Conservation (phyloP, 768 basidiomycete genomes). For the Leccinum broughii region DNA sequence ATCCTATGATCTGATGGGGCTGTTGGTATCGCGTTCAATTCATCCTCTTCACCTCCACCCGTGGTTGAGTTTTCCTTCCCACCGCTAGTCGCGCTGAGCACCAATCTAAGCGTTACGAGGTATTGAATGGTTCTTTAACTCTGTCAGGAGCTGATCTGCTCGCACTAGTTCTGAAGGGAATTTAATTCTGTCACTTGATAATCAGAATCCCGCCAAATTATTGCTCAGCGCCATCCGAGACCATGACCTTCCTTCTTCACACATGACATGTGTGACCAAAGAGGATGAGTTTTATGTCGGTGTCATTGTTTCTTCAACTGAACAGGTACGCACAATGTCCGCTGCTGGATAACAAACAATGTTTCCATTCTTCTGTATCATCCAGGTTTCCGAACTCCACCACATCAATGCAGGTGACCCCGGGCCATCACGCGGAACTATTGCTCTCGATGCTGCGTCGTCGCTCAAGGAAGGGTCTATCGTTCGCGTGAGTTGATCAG, state of each 20-base stretch:
- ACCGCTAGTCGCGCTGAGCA: conserved; percentile 46
- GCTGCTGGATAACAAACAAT: background rate
- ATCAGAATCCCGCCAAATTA: conserved; percentile 58
- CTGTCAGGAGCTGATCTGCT: background rate
- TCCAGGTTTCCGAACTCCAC: conserved; percentile 48
- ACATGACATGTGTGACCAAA: conserved; percentile 37
- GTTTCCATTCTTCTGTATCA: background rate
- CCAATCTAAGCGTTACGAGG: conserved; percentile 53
- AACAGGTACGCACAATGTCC: conserved; percentile 9
- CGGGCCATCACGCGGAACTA: conserved; percentile 58
- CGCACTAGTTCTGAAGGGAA: conserved; percentile 62
- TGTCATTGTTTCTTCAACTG: conserved; percentile 26
- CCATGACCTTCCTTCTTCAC: conserved; percentile 29
- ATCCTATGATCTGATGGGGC: conserved; percentile 61
- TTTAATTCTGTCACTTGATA: conserved; percentile 59
- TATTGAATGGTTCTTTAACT: conserved; percentile 26
- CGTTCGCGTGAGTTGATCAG: conserved; percentile 46
- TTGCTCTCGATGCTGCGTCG: conserved; percentile 57
- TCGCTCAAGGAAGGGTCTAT: conserved; percentile 50
- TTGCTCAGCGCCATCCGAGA: conserved; percentile 55
- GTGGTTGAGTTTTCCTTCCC: conserved; percentile 33
- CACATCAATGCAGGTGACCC: conserved; percentile 65
- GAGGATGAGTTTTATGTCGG: conserved; percentile 64
- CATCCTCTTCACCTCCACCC: conserved; percentile 15
- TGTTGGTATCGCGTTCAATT: conserved; percentile 58